Evolutionary conservation across 1,139 yeast species (phyloP), one percentile per base, ranked within the genome.

Genomic region (Ashbya aceris): DNA sequence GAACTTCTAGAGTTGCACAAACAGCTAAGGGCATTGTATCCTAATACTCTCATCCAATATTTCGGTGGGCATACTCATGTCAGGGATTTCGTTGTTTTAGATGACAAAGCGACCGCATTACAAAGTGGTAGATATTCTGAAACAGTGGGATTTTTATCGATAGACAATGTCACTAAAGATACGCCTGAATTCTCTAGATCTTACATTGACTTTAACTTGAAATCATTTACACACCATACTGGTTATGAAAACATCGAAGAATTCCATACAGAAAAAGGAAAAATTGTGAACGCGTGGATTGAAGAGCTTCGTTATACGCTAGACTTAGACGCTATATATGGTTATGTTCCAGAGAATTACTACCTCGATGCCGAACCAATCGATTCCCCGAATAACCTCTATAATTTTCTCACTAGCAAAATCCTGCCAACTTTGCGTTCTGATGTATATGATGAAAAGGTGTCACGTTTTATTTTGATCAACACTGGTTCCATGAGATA

Each of bases 61-160:
- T 80, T 91, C 60, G 97, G 97, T 1, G 98, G 97, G 0, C 98
- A 91, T 62, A 79, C 94, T 33, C 98, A 91, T 60, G 78, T 91
- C 31, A 70, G 98, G 48, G 97, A 91, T 62, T 89, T 81, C 60
- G 71, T 75, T 5, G 68, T 77, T 4, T 70, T 77, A 46, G 98
- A 91, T 58, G 64, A 67, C 1, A 67, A 66, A 42, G 75, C 93
- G 27, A 77, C 85, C 0, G 96, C 81, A 0, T 62, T 91, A 26
- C 95, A 89, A 62, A 83, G 95, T 54, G 98, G 98, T 0, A 70
- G 96, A 41, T 91, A 83, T 55, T 76, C 95, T 56, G 98, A 91
- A 60, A 89, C 97, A 0, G 73, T 84, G 13, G 98, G 98, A 0
- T 91, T 89, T 74, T 64, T 83, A 8, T 78, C 95, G 38, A 66